Conservation (phyloP, 768 basidiomycete species). For the Mrakia blollopis region DNA sequence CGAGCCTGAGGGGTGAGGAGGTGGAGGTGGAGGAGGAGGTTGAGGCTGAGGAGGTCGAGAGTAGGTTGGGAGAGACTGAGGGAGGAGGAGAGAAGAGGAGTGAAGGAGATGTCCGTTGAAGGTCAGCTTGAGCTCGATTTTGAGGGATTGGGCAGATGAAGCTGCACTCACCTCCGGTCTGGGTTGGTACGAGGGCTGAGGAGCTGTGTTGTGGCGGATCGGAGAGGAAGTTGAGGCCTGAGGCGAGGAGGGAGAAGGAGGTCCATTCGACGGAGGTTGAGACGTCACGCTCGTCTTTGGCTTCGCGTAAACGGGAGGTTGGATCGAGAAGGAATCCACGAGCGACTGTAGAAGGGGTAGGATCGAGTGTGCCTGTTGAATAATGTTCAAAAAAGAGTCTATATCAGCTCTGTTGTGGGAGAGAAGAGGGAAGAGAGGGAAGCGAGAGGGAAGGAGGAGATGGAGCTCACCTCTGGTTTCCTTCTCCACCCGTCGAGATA, state of each 20-base stretch:
- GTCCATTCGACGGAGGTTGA: conserved; percentile 10
- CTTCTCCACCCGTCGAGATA: conserved; percentile 73
- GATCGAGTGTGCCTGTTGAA: conserved; percentile 67
- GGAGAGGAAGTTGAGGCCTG: conserved; percentile 22
- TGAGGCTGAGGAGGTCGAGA: conserved; percentile 35
- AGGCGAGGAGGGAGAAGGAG: conserved; percentile 23
- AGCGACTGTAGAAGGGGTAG: conserved; percentile 66
- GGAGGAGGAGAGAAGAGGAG: not conserved
- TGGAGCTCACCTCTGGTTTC: conserved; percentile 68
- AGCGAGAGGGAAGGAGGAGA: conserved; percentile 1
- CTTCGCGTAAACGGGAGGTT: conserved; percentile 86
- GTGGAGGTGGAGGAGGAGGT: conserved; percentile 37
- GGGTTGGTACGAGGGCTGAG: conserved; percentile 22
- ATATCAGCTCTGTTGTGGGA: not conserved
- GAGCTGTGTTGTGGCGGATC: conserved; percentile 32
- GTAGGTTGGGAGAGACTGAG: not conserved
- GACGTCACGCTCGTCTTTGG: conserved; percentile 47
- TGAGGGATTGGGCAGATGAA: not conserved
- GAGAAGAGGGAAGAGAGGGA: not conserved
- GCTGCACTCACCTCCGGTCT: not conserved
- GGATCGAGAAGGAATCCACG: conserved; percentile 72
- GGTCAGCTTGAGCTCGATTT: not conserved
- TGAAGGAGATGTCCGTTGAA: too few species aligned
- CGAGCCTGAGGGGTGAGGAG: conserved; percentile 32
- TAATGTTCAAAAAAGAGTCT: too few species aligned